Evolutionary conservation across 345 rosid species (phyloP), one percentile per base, ranked within the genome.

Genomic region (Ceriops tagal): DNA sequence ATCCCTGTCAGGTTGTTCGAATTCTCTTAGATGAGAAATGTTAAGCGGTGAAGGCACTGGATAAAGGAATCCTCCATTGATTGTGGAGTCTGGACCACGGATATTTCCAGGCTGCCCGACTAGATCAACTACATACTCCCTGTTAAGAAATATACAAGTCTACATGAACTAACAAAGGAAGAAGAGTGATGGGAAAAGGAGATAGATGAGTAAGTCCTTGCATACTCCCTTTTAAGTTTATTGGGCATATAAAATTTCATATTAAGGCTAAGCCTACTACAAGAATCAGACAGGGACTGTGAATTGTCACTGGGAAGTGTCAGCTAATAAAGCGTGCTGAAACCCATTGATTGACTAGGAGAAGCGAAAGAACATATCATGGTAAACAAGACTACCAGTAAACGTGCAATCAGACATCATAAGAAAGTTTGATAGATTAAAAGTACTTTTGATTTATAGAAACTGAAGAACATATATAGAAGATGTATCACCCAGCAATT

Each of bases 81-180:
- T 88, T 18, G 96, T 84, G 31, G 95, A 88, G 83, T 91, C 93
- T 6, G 98, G 96, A 70, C 91, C 87, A 21, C 86, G 92, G 37
- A 93, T 67, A 68, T 88, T 87, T 77, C 98, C 98, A 27, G 98
- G 98, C 70, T 88, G 84, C 67, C 97, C 95, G 9, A 93, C 88
- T 22, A 93, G 92, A 79, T 91, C 98, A 74, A 93, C 98, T 39
- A 93, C 98, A 71, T 89, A 93, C 71, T 93, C 98, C 89, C 98
- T 93, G 88, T 53, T 35, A 68, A 79, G 70, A 78, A 66, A 78
- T 18, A 27, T n/a, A 66, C 69, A 43, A 67, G 52, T 28, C 26
- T 46, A 37, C 19, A 47, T 73, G n/a, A 34, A 7, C 55, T n/a
- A 8, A 62, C 52, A 61, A 20, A 27, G 13, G 52, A 65, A 32